A percentile compares a stretch with the other conserved stretches of the same genome.
Conservation (phyloP, 257 asterid species). For the Scutellaria barbata region DNA sequence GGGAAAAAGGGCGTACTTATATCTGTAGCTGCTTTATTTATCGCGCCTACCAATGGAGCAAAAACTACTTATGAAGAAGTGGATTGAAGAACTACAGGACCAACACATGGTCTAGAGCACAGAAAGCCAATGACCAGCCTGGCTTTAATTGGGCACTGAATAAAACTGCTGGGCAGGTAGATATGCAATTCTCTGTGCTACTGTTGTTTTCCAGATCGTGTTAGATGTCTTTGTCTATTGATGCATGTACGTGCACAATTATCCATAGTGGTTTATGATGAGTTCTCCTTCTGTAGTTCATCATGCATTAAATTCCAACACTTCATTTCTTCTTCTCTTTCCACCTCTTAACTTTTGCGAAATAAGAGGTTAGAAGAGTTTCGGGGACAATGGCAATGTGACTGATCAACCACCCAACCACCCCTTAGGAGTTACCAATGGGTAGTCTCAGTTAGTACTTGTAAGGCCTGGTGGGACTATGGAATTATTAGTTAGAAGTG, state of each 20-base stretch:
- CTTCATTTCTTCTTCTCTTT: background rate
- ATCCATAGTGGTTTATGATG: background rate
- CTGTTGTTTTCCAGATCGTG: background rate
- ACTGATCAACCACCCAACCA: constrained; percentile 18
- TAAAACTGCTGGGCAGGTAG: constrained; percentile 86
- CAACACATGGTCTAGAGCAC: constrained; percentile 94
- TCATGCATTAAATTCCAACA: background rate
- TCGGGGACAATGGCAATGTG: background rate
- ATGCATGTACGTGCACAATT: constrained; percentile 11
- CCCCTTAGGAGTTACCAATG: constrained; percentile 4
- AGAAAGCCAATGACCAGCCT: constrained; percentile 97
- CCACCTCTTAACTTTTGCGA: background rate
- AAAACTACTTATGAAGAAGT: constrained; percentile 80
- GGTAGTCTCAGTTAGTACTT: constrained; percentile 16
- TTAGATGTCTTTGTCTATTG: background rate
- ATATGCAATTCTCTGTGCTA: constrained; percentile 19
- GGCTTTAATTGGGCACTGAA: constrained; percentile 94
- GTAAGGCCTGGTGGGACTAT: constrained; percentile 1
- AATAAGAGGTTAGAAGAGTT: constrained; percentile 14
- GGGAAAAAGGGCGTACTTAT: constrained; percentile 98
- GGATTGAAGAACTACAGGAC: constrained; percentile 91
- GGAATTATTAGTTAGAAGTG: background rate
- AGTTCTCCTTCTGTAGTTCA: constrained; percentile 1
- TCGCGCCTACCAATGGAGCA: constrained; percentile 92
- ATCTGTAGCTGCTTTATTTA: constrained; percentile 95